Evolutionary conservation across 306 rosid genomes (phyloP).

Genomic region (Neltuma alba): DNA sequence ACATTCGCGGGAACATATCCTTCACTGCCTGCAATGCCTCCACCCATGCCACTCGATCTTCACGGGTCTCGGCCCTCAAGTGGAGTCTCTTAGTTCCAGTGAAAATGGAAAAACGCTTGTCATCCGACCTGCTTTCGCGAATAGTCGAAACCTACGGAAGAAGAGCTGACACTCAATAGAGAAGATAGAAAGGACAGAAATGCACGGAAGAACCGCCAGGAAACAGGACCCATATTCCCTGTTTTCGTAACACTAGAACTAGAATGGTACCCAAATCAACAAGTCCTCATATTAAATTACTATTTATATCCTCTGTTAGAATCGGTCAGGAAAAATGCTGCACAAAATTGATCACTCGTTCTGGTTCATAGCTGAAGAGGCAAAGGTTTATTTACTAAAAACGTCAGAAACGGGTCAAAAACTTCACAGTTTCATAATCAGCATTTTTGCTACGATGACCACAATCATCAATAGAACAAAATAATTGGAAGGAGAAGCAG

Average conservation of each 20-base stretch:
- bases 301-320: neutral
- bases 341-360: neutral
- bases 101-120: conserved; percentile 84
- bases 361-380: neutral
- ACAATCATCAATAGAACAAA: neutral
- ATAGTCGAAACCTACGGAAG: conserved; percentile 71
- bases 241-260: neutral
- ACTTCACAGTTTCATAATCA: conserved; percentile 1
- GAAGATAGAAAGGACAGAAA: conserved; percentile 16
- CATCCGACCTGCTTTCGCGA: conserved; percentile 89
- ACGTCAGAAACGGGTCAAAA: neutral
- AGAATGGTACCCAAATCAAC: conserved; percentile 11
- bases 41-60: conserved; percentile 82
- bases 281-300: neutral
- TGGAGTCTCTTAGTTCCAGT: conserved; percentile 95
- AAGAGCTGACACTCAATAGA: conserved; percentile 16
- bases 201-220: neutral
- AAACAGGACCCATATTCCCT: neutral
- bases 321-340: neutral
- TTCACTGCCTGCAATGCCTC: conserved; percentile 92
- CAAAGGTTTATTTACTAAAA: neutral
- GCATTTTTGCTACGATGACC: neutral
- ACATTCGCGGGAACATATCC: conserved; percentile 90
- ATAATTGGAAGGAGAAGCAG: conserved; percentile 6
- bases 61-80: conserved; percentile 80